Evolutionary conservation across 768 basidiomycete genomes (phyloP).

Genomic region (Wakefieldia striispora): DNA sequence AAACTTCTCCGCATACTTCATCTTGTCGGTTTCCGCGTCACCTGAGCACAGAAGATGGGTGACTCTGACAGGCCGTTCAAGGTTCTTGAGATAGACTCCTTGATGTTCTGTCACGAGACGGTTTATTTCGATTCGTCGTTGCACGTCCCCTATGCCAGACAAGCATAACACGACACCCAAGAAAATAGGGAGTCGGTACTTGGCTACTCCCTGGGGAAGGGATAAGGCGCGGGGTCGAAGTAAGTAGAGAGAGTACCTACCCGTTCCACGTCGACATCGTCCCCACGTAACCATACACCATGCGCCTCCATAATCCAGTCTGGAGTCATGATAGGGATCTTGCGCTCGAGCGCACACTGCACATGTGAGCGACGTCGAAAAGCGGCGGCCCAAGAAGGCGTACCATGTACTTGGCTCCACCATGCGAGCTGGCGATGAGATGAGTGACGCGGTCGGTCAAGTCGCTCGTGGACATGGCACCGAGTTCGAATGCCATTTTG

Average conservation of each 20-base stretch:
- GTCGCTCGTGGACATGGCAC: constrained; percentile 63
- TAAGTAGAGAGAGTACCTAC: constrained; percentile 36
- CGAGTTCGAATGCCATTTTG: constrained; percentile 77
- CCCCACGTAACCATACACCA: constrained; percentile 73
- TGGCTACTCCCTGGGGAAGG: constrained; percentile 48
- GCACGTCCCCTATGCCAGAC: constrained; percentile 70
- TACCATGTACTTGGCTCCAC: constrained; percentile 82
- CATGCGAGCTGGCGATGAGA: constrained; percentile 77
- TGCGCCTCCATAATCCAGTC: constrained; percentile 77
- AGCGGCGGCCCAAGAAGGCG: constrained; percentile 15
- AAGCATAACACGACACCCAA: constrained; percentile 64
- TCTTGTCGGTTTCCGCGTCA: constrained; percentile 67
- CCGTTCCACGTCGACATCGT: constrained; percentile 67
- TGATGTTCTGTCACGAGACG: constrained; percentile 55
- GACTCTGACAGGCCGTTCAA: constrained; percentile 75
- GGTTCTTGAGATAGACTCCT: constrained; percentile 69
- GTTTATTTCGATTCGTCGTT: constrained; percentile 61
- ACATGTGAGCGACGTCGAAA: constrained; percentile 1
- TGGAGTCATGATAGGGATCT: constrained; percentile 75
- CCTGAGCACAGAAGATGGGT: constrained; percentile 84
- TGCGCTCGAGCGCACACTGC: constrained; percentile 79
- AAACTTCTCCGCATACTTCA: constrained; percentile 75
- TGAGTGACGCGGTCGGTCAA: constrained; percentile 89
- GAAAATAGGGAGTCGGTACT: constrained; percentile 73
- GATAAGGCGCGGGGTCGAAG: not conserved